phyloP scores from a whole-genome alignment of 1,284 basidiomycete species.

The Moesziomyces globuligerus region DNA sequence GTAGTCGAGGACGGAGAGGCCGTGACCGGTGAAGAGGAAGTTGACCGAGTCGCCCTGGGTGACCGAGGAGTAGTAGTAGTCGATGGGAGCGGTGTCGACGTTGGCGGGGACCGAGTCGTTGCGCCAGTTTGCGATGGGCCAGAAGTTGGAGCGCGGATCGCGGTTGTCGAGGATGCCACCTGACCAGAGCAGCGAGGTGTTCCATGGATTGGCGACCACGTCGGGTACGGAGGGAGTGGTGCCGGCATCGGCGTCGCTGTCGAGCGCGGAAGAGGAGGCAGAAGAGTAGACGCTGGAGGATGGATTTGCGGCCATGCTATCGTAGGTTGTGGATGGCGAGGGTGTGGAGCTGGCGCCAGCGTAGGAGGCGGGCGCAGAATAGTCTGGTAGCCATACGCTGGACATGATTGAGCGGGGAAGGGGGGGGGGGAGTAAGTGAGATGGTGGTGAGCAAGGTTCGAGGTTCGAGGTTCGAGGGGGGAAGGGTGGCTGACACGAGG shows the following conservation, averaged over 20 bases:
- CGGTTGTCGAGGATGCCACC: slow-evolving; percentile 31
- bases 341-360: too few species aligned
- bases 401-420: too few species aligned
- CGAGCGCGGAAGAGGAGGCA: too few species aligned
- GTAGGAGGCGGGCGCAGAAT: too few species aligned
- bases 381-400: too few species aligned
- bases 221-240: slow-evolving; percentile 17
- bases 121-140: slow-evolving; percentile 16
- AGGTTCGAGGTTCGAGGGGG: too few species aligned
- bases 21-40: slow-evolving; percentile 31
- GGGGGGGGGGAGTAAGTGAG: too few species aligned
- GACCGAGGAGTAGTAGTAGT: slow-evolving; percentile 28
- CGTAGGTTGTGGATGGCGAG: too few species aligned
- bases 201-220: slow-evolving; percentile 44
- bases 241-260: neutral
- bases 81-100: slow-evolving; percentile 32
- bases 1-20: slow-evolving; percentile 40
- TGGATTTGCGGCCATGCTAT: neutral
- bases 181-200: slow-evolving; percentile 42
- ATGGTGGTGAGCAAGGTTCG: too few species aligned
- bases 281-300: too few species aligned
- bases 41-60: slow-evolving; percentile 27
- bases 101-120: slow-evolving; percentile 22
- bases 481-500: too few species aligned
- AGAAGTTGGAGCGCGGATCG: slow-evolving; percentile 38